These are phyloP conservation scores for Hypoxylon rubiginosum DNA, from an alignment of 2,329 filamentous ascomycete species.

Conservation along the genomic window DNA sequence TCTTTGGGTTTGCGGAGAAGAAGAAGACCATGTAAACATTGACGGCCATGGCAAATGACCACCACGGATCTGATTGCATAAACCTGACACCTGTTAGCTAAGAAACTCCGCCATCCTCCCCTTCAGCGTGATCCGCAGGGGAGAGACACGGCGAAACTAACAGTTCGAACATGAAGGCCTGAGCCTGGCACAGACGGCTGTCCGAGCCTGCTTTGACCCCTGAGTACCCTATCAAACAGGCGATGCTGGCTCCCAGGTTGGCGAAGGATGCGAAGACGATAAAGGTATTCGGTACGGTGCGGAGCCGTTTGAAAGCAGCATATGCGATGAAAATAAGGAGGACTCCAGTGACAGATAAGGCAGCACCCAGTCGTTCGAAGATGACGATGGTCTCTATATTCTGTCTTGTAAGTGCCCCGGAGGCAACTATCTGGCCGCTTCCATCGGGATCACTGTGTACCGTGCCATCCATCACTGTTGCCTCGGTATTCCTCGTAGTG, in stretches of 20 bases:
- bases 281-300: slow-evolving; percentile 72
- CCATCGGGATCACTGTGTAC: slow-evolving; percentile 26
- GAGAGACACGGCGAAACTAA: slow-evolving; percentile 60
- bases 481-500: background rate
- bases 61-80: slow-evolving; percentile 81
- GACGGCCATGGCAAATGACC: slow-evolving; percentile 85
- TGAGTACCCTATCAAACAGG: slow-evolving; percentile 78
- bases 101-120: background rate
- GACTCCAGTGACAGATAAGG: slow-evolving; percentile 65
- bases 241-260: slow-evolving; percentile 71
- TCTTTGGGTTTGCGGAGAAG: slow-evolving; percentile 71
- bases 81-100: slow-evolving; percentile 66
- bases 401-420: slow-evolving; percentile 34
- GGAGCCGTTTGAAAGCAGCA: slow-evolving; percentile 63
- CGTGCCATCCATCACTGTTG: slow-evolving; percentile 20
- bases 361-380: slow-evolving; percentile 67
- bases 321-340: slow-evolving; percentile 67
- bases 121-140: background rate
- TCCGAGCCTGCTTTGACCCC: slow-evolving; percentile 68
- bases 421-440: slow-evolving; percentile 7
- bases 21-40: slow-evolving; percentile 82
- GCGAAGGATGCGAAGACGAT: slow-evolving; percentile 72
- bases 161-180: slow-evolving; percentile 75
- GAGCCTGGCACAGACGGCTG: slow-evolving; percentile 71
- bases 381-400: slow-evolving; percentile 60